Evolutionary conservation across 768 basidiomycete genomes (phyloP).

Genomic region (Leccinellum rugosiceps): DNA sequence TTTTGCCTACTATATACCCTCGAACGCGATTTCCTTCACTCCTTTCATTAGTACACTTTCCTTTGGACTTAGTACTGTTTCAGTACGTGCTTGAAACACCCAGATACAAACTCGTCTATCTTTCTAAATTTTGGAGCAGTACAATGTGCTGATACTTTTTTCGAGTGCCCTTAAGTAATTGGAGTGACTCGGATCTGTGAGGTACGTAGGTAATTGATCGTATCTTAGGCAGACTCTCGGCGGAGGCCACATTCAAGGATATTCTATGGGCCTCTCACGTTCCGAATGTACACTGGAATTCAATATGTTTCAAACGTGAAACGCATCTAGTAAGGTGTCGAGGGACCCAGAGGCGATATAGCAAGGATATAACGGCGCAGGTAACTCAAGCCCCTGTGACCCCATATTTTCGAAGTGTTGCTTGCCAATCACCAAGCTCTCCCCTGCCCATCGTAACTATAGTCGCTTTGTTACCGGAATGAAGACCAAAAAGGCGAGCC

Average conservation of each 20-base stretch:
- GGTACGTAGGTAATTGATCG: not conserved
- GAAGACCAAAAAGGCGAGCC: constrained; percentile 64
- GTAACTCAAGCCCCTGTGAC: constrained; percentile 39
- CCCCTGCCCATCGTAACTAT: constrained; percentile 83
- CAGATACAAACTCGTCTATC: not conserved
- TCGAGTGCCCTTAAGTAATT: too few species aligned
- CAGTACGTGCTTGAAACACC: not conserved
- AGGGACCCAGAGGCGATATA: not conserved
- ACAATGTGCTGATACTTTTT: not conserved
- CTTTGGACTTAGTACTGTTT: not conserved
- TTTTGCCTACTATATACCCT: not conserved
- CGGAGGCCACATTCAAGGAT: not conserved
- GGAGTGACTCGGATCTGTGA: too few species aligned
- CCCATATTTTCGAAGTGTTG: constrained; percentile 67
- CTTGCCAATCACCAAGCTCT: constrained; percentile 65
- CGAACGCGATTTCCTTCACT: not conserved
- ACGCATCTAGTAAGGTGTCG: not conserved
- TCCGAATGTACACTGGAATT: not conserved
- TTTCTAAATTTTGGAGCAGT: not conserved
- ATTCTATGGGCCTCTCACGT: not conserved
- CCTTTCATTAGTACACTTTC: not conserved
- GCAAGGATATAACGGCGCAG: not conserved
- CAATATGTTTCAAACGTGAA: not conserved
- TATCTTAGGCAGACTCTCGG: not conserved
- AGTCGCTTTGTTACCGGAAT: constrained; percentile 64